Conservation (phyloP, 1,284 basidiomycete genomes). For the Sanghuangporus baumii region DNA sequence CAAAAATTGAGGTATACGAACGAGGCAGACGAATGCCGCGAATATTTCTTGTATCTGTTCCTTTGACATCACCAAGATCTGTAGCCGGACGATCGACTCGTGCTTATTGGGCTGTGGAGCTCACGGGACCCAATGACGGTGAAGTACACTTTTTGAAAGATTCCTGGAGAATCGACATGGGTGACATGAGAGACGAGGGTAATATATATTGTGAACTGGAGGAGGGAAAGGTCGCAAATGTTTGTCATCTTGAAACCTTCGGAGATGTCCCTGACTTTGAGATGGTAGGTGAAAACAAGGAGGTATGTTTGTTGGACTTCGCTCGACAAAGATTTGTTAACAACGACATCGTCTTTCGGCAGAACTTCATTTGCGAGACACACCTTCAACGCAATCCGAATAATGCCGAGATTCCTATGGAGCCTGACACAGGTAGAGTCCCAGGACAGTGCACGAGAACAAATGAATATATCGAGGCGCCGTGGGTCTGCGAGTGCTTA, state of each 20-base stretch:
- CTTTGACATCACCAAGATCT: not conserved
- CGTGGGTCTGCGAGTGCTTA: slow-evolving; percentile 7
- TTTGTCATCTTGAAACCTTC: not conserved
- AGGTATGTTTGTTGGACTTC: too few relatives aligned
- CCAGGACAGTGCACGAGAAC: not conserved
- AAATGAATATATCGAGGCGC: not conserved
- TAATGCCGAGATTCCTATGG: too few relatives aligned
- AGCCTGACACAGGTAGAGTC: not conserved
- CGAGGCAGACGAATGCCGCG: too few relatives aligned
- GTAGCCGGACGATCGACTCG: not conserved
- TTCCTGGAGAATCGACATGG: slow-evolving; percentile 20
- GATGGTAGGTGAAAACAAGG: not conserved
- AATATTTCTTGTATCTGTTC: not conserved
- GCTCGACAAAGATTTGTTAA: not conserved
- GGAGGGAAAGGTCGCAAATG: not conserved
- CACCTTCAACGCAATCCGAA: too few relatives aligned
- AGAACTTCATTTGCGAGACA: not conserved
- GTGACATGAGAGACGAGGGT: slow-evolving; percentile 17
- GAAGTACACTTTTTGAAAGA: slow-evolving; percentile 23
- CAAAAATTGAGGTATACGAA: not conserved
- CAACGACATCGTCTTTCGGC: not conserved
- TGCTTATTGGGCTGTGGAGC: not conserved
- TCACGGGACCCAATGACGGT: not conserved
- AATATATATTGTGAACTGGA: slow-evolving; percentile 8
- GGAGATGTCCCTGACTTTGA: not conserved